phyloP scores from a whole-genome alignment of 2,329 filamentous ascomycete species.

The Metarhizium anisopliae region DNA sequence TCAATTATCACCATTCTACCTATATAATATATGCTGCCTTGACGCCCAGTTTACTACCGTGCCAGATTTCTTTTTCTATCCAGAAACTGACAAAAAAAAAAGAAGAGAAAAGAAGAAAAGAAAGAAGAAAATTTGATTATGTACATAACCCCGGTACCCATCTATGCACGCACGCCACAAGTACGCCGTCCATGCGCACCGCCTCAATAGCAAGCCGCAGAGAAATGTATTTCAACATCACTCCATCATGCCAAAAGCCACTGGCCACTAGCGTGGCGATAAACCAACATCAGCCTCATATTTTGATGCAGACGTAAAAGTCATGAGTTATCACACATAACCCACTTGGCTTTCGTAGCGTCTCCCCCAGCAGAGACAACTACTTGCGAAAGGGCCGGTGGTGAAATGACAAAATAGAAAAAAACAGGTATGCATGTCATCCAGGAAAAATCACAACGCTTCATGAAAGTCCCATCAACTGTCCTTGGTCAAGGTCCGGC shows the following conservation, averaged over 20 bases:
- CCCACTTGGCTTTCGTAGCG: not conserved
- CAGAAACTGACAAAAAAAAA: slow-evolving; percentile 1
- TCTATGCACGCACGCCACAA: slow-evolving; percentile 4
- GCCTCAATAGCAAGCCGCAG: not conserved
- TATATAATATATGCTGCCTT: not conserved
- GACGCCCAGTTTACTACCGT: not conserved
- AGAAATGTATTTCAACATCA: not conserved
- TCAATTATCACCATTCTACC: not conserved
- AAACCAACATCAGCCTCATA: slow-evolving; percentile 1
- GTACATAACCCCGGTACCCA: not conserved
- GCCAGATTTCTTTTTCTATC: slow-evolving; percentile 1
- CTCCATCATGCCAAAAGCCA: slow-evolving; percentile 5
- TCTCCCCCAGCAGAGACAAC: not conserved
- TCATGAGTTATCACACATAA: slow-evolving; percentile 9
- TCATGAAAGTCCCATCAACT: not conserved
- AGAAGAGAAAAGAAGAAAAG: not conserved
- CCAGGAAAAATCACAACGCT: not conserved
- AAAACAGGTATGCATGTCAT: slow-evolving; percentile 9
- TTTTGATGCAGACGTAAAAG: slow-evolving; percentile 10
- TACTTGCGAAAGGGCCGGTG: not conserved
- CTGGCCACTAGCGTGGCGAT: slow-evolving; percentile 7
- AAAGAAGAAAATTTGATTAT: not conserved
- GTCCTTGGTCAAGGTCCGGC: not conserved
- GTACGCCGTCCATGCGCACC: not conserved
- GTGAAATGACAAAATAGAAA: slow-evolving; percentile 3